Evolutionary conservation across 1,284 basidiomycete species (phyloP).

Genomic region (Ustilago sp.): DNA sequence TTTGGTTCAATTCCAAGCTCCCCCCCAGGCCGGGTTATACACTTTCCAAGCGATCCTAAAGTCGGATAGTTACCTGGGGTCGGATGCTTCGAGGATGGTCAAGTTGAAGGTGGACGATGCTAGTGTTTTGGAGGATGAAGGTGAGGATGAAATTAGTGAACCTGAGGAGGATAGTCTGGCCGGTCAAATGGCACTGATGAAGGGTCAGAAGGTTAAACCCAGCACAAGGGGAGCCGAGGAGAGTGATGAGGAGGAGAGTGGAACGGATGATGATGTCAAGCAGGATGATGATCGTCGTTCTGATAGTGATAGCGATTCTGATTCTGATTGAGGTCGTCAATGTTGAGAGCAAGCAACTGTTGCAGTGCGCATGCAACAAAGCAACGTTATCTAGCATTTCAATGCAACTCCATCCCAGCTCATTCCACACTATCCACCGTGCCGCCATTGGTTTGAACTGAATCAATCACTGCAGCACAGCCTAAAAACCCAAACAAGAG

Average conservation of each 20-base stretch:
- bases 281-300: conserved; percentile 26
- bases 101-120: conserved; percentile 76
- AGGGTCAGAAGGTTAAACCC: conserved; percentile 85
- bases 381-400: neutral
- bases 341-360: too few relatives aligned
- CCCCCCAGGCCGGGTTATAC: conserved; percentile 83
- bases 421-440: neutral
- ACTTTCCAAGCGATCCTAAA: conserved; percentile 88
- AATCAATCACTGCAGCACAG: too few relatives aligned
- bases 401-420: neutral
- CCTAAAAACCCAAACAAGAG: too few relatives aligned
- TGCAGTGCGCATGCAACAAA: neutral
- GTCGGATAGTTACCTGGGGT: conserved; percentile 88
- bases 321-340: neutral
- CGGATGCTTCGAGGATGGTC: conserved; percentile 73
- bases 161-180: conserved; percentile 76
- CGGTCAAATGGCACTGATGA: conserved; percentile 98
- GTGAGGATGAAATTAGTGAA: conserved; percentile 65
- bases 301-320: conserved; percentile 43
- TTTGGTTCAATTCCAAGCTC: conserved; percentile 94
- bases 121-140: conserved; percentile 73
- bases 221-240: conserved; percentile 72
- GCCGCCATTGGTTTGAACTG: too few relatives aligned
- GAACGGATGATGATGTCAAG: conserved; percentile 59
- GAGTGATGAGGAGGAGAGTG: conserved; percentile 71